A percentile compares a stretch with the other conserved stretches of the same genome.
phyloP scores from a whole-genome alignment of 2,329 filamentous ascomycete species.

The Albifimbria verrucaria region DNA sequence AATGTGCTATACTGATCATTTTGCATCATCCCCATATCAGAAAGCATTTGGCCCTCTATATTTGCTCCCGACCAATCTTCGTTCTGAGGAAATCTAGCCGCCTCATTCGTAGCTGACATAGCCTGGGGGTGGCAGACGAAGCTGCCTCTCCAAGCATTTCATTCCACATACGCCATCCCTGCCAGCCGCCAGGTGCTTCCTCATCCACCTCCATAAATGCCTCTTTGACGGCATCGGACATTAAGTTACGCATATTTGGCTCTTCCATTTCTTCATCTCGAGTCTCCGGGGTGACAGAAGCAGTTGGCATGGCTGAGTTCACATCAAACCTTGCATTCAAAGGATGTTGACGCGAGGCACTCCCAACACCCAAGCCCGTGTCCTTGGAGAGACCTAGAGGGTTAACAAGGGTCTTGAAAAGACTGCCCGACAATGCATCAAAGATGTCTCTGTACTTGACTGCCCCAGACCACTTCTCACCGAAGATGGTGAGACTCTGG shows the following conservation, averaged over 20 bases:
- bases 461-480: conserved; percentile 23
- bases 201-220: conserved; percentile 26
- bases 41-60: neutral
- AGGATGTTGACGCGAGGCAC: neutral
- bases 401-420: conserved; percentile 18
- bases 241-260: conserved; percentile 7
- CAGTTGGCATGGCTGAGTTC: neutral
- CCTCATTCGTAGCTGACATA: neutral
- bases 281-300: neutral
- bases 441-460: conserved; percentile 26
- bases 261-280: neutral
- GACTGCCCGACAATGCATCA: conserved; percentile 18
- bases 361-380: neutral
- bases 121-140: neutral
- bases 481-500: conserved; percentile 23
- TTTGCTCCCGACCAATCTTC: neutral
- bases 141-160: conserved; percentile 18
- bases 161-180: conserved; percentile 24
- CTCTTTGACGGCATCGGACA: conserved; percentile 20
- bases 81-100: neutral
- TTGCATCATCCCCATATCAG: neutral
- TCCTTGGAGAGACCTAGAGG: conserved; percentile 2
- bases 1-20: neutral
- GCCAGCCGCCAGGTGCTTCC: conserved; percentile 21
- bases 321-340: neutral